Base-by-base conservation (phyloP, 179 eudicot genomes). In the Camellia oleifera region DNA sequence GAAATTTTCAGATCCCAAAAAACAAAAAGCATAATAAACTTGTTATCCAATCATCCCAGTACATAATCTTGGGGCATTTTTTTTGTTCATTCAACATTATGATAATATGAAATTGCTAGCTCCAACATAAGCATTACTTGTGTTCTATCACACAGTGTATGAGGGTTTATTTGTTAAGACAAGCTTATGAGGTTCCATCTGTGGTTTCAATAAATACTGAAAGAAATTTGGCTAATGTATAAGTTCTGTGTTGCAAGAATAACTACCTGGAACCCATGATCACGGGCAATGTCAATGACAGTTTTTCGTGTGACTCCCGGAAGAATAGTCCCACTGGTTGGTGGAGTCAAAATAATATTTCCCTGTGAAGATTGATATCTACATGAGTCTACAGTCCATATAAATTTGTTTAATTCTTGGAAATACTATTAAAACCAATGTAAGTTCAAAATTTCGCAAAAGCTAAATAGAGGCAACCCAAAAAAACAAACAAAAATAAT, bases 241-340 rank as follows among this genome's bases (percentile, higher is more conserved):
- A 20, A 7, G 42, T 7, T 52, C 7, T 61, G 11, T 26, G 23
- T 63, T 46, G 4, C 61, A 20, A 44, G 32, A 53, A 65, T 70
- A 78, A 50, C 58, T 81, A 89, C 93, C 91, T 87, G 79, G 82
- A 82, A 88, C 8, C 92, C 95, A 20, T 76, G 84, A 80, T 88
- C 90, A 53, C 74, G 82, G 17, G 92, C 91, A 77, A 91, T 83
- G 13, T 88, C 92, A 1, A 91, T 85, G 73, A 86, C 82, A 84
- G 91, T 87, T 80, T 87, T 91, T 68, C 95, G 77, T 1, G 93
- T 91, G 18, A 91, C 75, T 65, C 95, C 95, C 53, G 88, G 75
- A 50, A 91, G 93, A 71, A 91, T 88, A 32, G 84, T 87, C 52
- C 95, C 95, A 23, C 61, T 77, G 14, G 84, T 85, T 72, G 80